Conservation (phyloP, 2,329 filamentous ascomycete genomes). For the Pseudogymnoascus sp. region DNA sequence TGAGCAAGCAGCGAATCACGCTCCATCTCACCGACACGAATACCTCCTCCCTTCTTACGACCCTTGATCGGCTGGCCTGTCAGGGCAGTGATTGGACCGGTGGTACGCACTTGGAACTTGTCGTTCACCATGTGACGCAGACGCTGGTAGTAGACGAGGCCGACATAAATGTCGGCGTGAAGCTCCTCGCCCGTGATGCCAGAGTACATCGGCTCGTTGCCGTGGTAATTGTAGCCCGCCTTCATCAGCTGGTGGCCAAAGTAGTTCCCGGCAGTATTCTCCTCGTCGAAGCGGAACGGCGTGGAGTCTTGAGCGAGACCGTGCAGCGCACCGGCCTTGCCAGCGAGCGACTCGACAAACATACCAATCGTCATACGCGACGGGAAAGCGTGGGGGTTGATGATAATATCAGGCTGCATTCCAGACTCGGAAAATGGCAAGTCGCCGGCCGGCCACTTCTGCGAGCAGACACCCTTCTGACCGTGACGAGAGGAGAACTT, state of each 20-base stretch:
- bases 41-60: conserved; percentile 91
- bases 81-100: conserved; percentile 79
- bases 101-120: conserved; percentile 97
- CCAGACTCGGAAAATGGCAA: conserved; percentile 97
- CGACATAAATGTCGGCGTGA: conserved; percentile 89
- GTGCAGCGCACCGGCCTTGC: conserved; percentile 88
- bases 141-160: conserved; percentile 96
- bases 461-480: conserved; percentile 93
- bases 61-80: conserved; percentile 98
- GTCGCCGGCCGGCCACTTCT: conserved; percentile 88
- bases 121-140: conserved; percentile 99
- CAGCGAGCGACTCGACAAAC: conserved; percentile 95
- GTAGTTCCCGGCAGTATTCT: conserved; percentile 85
- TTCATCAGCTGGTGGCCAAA: conserved; percentile 93
- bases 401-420: conserved; percentile 95
- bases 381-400: conserved; percentile 98
- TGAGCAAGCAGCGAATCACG: conserved; percentile 90
- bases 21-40: conserved; percentile 99
- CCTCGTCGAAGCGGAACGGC: conserved; percentile 88
- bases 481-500: conserved; percentile 98
- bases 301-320: conserved; percentile 94
- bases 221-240: conserved; percentile 95
- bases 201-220: conserved; percentile 97
- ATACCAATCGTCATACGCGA: conserved; percentile 99
- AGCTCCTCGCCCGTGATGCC: conserved; percentile 94